Evolutionary conservation across 169 alveolate species (phyloP), one percentile per base, ranked within the genome.

Genomic region (Amoebophrya sp.): DNA sequence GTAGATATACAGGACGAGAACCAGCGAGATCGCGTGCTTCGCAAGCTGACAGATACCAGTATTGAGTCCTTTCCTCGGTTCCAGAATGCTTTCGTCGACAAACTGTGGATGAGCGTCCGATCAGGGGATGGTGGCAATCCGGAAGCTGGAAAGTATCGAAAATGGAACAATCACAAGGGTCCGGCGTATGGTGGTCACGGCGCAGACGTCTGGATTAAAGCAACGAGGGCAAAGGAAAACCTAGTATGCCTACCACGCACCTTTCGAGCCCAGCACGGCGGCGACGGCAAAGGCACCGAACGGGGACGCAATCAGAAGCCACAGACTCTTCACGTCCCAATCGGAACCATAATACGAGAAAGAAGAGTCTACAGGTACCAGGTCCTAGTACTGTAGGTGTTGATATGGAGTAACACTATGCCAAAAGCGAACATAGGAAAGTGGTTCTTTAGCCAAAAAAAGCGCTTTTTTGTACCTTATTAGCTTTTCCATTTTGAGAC

Each of bases 101-200:
- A 76, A 41, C n/a, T 93, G 93, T 93, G 95, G 95, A 77, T 90
- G 40, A 76, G 41, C 38, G 93, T 76, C 34, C 78, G 91, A 41
- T 93, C 91, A 55, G 95, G 95, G 12, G 41, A 83, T 34, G 95
- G 95, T 18, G 95, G 95, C 18, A 47, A 90, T 39, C 93, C 91
- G n/a, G 78, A 83, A 47, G 39, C 41, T 29, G 89, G 90, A 0
- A 90, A 93, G 0, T 65, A 89, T 90, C 34, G 94, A 93, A 92
- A 92, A 55, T 76, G 33, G n/a, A 33, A 34, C 26, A 55, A 54
- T 40, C 38, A 40, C 91, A 89, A 40, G 36, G 95, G 95, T 33
- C 95, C 95, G 0, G 95, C 93, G 78, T 93, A 93, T 41, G 95
- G 95, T 38, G 95, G 95, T 0, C 95, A 93, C 65, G 95, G 95